A percentile compares a stretch with the other conserved stretches of the same genome.
phyloP scores from a whole-genome alignment of 257 asterid species.

The Nicotiana undulata region DNA sequence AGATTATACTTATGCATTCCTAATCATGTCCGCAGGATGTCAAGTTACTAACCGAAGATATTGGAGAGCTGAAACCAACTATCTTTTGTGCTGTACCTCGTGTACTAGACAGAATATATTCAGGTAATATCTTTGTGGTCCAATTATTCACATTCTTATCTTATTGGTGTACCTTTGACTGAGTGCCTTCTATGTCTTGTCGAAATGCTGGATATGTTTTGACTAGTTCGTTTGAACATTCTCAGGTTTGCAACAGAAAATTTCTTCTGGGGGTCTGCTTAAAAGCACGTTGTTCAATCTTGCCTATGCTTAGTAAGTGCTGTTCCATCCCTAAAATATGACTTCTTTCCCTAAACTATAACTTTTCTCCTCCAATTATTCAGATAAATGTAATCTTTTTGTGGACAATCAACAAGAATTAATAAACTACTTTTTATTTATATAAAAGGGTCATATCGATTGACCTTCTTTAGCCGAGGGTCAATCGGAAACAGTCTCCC shows the following conservation, averaged over 20 bases:
- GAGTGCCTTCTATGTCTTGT: neutral
- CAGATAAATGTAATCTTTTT: neutral
- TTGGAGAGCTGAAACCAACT: conserved; percentile 80
- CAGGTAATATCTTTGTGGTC: conserved; percentile 40
- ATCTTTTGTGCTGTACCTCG: conserved; percentile 97
- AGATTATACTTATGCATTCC: neutral
- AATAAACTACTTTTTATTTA: neutral
- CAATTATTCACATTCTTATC: neutral
- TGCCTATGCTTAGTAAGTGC: conserved; percentile 80
- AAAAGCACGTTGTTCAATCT: conserved; percentile 62
- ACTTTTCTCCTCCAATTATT: neutral
- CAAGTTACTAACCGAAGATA: conserved; percentile 78
- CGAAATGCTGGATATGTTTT: neutral
- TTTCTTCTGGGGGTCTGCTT: conserved; percentile 72
- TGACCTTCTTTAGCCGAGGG: too few species aligned
- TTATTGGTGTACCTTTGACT: neutral
- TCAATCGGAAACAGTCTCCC: too few species aligned
- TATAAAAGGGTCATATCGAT: neutral
- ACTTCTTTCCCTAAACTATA: neutral
- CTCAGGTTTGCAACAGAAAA: conserved; percentile 86
- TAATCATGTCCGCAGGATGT: conserved; percentile 46
- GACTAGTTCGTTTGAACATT: neutral
- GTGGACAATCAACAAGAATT: neutral
- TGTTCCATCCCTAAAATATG: neutral
- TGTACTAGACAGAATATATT: conserved; percentile 74